A percentile compares a stretch with the other conserved stretches of the same genome.
These are phyloP conservation scores for Podaxis mareebaensis DNA, from an alignment of 768 basidiomycete genomes.

Conservation along the genomic window DNA sequence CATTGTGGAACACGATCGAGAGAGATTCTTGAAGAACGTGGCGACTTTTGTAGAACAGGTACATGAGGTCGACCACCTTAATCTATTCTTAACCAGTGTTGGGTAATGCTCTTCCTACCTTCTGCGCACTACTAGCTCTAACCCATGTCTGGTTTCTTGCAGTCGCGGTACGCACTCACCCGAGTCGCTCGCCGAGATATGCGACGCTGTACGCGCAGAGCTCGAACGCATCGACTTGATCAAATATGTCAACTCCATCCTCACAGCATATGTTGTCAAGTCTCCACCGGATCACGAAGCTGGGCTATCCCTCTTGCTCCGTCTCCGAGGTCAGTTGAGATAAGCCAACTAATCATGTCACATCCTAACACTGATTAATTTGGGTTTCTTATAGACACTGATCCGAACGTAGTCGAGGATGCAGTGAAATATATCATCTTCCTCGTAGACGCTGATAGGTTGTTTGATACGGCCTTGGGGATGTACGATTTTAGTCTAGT, in stretches of 20 bases:
- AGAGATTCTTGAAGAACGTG: constrained; percentile 62
- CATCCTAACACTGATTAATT: constrained; percentile 22
- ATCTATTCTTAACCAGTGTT: constrained; percentile 84
- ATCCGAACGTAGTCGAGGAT: constrained; percentile 85
- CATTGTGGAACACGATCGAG: constrained; percentile 81
- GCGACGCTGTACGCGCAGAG: constrained; percentile 72
- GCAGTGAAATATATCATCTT: constrained; percentile 99
- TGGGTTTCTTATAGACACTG: constrained; percentile 36
- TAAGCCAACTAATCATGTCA: background rate
- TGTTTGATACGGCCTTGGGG: constrained; percentile 94
- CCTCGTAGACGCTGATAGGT: constrained; percentile 85
- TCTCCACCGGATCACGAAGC: constrained; percentile 89
- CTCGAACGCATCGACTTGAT: constrained; percentile 72
- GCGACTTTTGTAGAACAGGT: constrained; percentile 80
- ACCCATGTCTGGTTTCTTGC: constrained; percentile 2
- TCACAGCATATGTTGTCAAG: constrained; percentile 93
- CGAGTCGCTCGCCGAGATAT: constrained; percentile 66
- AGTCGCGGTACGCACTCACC: constrained; percentile 63
- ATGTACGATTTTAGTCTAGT: constrained; percentile 99
- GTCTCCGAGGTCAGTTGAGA: constrained; percentile 64
- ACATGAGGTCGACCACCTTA: constrained; percentile 87
- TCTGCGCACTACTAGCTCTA: background rate
- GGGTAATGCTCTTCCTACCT: constrained; percentile 51
- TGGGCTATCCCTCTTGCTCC: constrained; percentile 72
- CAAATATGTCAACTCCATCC: constrained; percentile 85